A percentile compares a stretch with the other conserved stretches of the same genome.
Conservation (phyloP, 129 eudicot species). For the Scalesia atractyloides region DNA sequence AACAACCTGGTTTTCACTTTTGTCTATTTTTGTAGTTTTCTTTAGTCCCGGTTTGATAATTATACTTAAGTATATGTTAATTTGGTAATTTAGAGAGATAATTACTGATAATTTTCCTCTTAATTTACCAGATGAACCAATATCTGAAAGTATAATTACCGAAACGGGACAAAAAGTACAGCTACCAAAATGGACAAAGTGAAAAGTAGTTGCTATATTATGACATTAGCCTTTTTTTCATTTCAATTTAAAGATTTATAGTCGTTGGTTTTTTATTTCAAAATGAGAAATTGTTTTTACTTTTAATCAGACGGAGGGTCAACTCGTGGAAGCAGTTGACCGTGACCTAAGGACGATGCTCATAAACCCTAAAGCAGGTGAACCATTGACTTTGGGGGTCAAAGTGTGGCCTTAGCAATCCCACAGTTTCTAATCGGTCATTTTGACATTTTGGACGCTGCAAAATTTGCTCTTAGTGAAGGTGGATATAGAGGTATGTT, state of each 20-base stretch:
- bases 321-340: slow-evolving; percentile 85
- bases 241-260: background rate
- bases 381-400: slow-evolving; percentile 65
- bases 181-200: background rate
- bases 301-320: slow-evolving; percentile 58
- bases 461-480: slow-evolving; percentile 56
- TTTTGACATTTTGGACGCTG: slow-evolving; percentile 61
- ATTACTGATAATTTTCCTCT: too few relatives aligned
- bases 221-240: background rate
- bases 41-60: background rate
- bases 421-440: slow-evolving; percentile 91
- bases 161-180: background rate
- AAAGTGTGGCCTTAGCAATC: slow-evolving; percentile 92
- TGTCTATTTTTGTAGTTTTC: background rate
- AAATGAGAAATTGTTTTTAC: background rate
- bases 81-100: too few relatives aligned
- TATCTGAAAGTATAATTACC: background rate
- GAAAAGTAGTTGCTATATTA: background rate
- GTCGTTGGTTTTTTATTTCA: background rate
- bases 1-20: background rate
- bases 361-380: slow-evolving; percentile 67
- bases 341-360: slow-evolving; percentile 91
- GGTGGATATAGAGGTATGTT: slow-evolving; percentile 69
- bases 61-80: too few relatives aligned
- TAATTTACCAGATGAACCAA: too few relatives aligned